Evolutionary conservation across 2,329 filamentous ascomycete species (phyloP).

Genomic region (Pyrenochaeta sp.): DNA sequence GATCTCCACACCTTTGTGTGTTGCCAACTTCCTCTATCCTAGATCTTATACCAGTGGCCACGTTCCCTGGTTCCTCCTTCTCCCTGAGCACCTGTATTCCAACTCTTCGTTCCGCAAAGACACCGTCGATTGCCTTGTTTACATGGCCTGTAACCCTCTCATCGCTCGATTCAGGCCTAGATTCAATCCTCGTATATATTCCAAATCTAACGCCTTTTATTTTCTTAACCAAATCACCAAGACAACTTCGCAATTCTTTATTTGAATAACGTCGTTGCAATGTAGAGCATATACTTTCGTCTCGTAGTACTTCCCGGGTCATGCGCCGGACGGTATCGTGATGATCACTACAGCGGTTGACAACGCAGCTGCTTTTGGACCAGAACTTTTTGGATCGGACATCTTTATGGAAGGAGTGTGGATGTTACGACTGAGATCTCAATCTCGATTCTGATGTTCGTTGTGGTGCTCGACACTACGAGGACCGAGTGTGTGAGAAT

Average conservation of each 20-base stretch:
- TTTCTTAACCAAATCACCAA: too few species aligned
- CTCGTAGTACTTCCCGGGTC: neutral
- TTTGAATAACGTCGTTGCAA: too few species aligned
- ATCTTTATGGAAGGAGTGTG: neutral
- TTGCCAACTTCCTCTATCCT: neutral
- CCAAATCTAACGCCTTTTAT: too few species aligned
- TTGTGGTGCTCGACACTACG: neutral
- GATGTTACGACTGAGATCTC: neutral
- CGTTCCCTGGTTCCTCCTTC: neutral
- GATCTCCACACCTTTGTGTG: neutral
- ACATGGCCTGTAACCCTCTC: neutral
- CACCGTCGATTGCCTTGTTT: neutral
- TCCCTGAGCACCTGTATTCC: neutral
- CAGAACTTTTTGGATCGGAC: constrained; percentile 10
- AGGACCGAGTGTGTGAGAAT: neutral
- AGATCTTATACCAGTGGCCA: neutral
- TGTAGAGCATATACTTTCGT: neutral
- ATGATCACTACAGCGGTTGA: constrained; percentile 29
- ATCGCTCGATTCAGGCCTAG: too few species aligned
- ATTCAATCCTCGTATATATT: too few species aligned
- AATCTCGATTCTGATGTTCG: neutral
- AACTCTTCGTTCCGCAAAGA: neutral
- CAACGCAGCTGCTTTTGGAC: constrained; percentile 26
- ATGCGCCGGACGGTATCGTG: constrained; percentile 20
- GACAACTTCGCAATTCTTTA: too few species aligned